Base-by-base conservation (phyloP, 2,329 filamentous ascomycete genomes). In the Diplocarpon mali region DNA sequence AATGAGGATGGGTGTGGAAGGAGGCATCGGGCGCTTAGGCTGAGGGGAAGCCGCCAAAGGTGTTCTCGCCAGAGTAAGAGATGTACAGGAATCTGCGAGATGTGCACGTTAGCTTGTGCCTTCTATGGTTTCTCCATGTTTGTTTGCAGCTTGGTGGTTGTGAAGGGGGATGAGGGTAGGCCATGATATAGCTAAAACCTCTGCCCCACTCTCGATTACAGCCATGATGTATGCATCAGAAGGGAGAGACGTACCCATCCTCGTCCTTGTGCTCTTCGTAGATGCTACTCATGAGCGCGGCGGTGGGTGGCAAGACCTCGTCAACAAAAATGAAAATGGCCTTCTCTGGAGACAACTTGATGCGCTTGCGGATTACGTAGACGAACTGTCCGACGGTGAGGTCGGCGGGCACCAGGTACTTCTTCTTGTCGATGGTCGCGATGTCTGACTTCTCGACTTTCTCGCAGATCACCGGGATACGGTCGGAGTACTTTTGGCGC, bases 271-370 rank as follows among this genome's bases (percentile, higher is more conserved):
- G 92, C 69, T 96, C 90, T 69, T 98, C 92, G 67, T 98, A 98
- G 70, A 98, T 96, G 67, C 85, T 93, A 73, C 88, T 95, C 92
- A 98, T 98, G 43, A 98, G 79, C 48, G 92, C 92, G 48, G 92
- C 92, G 8, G 92, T 96, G 2, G 92, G 92, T 41, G 92, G 92
- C 45, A 98, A 77, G 41, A 95, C 90, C 71, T 96, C 92, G 66
- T 96, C 90, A 63, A 98, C 92, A 70, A 96, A 98, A 76, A 98
- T 96, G 77, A 98, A 98, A 72, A 98, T 98, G 65, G 92, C 92
- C 78, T 98, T 98, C 75, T 98, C 92, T 28, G 92, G 92, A 44
- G 88, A 95, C 57, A 98, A 78, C 86, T 98, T 98, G 73, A 98
- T 98, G 64, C 92, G 85, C 79, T 98, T 98, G 67, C 92, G 88